Conservation (phyloP, 2,329 filamentous ascomycete species). For the Colletotrichum tanaceti region DNA sequence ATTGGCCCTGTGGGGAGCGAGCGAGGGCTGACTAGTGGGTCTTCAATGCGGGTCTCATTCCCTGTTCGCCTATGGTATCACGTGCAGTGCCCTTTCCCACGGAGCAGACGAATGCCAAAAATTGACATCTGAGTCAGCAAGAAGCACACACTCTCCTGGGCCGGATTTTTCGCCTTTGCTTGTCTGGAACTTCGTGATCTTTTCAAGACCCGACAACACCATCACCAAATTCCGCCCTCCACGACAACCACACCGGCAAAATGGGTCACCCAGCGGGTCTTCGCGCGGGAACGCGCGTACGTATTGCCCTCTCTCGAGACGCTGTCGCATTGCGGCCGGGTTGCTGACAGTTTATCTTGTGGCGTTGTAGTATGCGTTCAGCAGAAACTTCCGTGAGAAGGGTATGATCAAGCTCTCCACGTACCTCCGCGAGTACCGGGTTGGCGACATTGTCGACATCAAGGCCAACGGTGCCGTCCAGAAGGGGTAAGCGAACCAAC, state of each 20-base stretch:
- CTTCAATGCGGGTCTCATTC: not conserved
- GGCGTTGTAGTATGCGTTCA: conserved; percentile 82
- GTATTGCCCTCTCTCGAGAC: conserved; percentile 50
- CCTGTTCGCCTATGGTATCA: conserved; percentile 40
- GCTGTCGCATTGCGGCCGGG: conserved; percentile 27
- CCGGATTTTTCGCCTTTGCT: conserved; percentile 15
- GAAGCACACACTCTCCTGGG: conserved; percentile 12
- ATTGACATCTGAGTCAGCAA: conserved; percentile 5
- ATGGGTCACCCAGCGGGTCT: conserved; percentile 92
- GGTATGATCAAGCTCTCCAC: conserved; percentile 93
- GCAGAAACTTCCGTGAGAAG: conserved; percentile 92
- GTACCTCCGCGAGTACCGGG: conserved; percentile 95
- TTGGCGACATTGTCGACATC: conserved; percentile 99
- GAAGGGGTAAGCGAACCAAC: conserved; percentile 80
- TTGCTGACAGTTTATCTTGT: conserved; percentile 47
- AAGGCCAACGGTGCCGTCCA: conserved; percentile 98
- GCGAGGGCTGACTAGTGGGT: conserved; percentile 14
- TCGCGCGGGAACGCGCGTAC: conserved; percentile 84
- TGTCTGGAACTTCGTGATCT: conserved; percentile 23
- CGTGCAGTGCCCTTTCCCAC: conserved; percentile 48
- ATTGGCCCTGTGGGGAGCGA: conserved; percentile 13
- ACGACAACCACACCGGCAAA: conserved; percentile 58
- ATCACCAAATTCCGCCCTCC: conserved; percentile 40
- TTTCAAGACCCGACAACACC: conserved; percentile 30
- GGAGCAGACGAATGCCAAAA: conserved; percentile 52